Evolutionary conservation across 495 filamentous ascomycete species (phyloP).

Genomic region (Thozetella sp.): DNA sequence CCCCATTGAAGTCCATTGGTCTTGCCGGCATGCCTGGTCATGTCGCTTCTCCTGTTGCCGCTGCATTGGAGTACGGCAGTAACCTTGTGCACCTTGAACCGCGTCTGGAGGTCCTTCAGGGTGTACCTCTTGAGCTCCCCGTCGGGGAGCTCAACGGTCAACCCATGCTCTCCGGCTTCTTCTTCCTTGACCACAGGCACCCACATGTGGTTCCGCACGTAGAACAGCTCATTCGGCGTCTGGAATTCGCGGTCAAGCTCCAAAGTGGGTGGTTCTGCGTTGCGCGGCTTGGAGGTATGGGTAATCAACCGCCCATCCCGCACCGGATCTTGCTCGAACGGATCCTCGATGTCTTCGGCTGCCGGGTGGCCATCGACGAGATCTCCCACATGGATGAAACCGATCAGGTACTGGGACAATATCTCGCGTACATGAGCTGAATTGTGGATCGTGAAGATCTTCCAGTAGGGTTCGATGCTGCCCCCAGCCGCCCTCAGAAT

Average conservation of each 20-base stretch:
- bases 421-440: slow-evolving; percentile 58
- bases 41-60: slow-evolving; percentile 63
- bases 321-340: slow-evolving; percentile 52
- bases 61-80: slow-evolving; percentile 62
- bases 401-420: slow-evolving; percentile 55
- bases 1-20: slow-evolving; percentile 64
- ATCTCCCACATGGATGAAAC: slow-evolving; percentile 50
- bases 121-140: slow-evolving; percentile 52
- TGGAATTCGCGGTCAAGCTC: slow-evolving; percentile 45
- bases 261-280: slow-evolving; percentile 55
- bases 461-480: slow-evolving; percentile 62
- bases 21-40: slow-evolving; percentile 52
- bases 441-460: slow-evolving; percentile 65
- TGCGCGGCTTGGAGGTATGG: slow-evolving; percentile 53
- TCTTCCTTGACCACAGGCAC: slow-evolving; percentile 50
- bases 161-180: slow-evolving; percentile 40
- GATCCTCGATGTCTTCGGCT: slow-evolving; percentile 51
- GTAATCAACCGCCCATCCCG: slow-evolving; percentile 47
- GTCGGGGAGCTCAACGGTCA: slow-evolving; percentile 57
- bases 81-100: slow-evolving; percentile 55
- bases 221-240: slow-evolving; percentile 58
- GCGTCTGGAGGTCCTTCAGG: slow-evolving; percentile 50
- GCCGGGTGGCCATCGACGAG: slow-evolving; percentile 49
- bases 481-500: slow-evolving; percentile 60
- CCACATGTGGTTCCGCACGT: slow-evolving; percentile 66